Conservation (phyloP, 306 rosid species). For the Senna tora region DNA sequence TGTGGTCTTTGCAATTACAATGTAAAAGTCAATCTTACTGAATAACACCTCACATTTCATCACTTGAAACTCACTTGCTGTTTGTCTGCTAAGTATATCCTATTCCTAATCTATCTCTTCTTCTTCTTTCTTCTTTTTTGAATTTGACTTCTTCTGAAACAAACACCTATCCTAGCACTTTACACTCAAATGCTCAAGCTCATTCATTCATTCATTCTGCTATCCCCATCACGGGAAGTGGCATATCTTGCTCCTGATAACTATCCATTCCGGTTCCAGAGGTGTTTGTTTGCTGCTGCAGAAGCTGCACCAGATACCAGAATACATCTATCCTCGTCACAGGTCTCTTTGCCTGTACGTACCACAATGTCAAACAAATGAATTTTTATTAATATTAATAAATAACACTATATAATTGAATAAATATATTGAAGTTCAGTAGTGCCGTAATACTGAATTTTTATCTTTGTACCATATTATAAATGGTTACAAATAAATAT, state of each 20-base stretch:
- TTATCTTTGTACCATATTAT: too few relatives aligned
- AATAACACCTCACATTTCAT: too few relatives aligned
- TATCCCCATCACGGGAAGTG: slow-evolving; percentile 37
- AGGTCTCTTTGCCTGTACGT: slow-evolving; percentile 60
- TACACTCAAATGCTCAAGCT: slow-evolving; percentile 36
- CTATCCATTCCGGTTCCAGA: slow-evolving; percentile 38
- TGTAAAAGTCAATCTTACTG: too few relatives aligned
- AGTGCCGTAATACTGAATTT: too few relatives aligned
- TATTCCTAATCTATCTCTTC: slow-evolving; percentile 37
- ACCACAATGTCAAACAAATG: slow-evolving; percentile 29
- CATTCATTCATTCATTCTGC: too few relatives aligned
- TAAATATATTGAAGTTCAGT: too few relatives aligned
- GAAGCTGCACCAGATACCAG: slow-evolving; percentile 72
- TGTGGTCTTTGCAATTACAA: not conserved
- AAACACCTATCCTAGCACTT: slow-evolving; percentile 39
- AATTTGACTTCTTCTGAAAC: not conserved
- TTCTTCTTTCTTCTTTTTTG: not conserved
- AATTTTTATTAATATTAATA: too few relatives aligned
- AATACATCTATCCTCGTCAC: slow-evolving; percentile 75
- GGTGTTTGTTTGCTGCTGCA: slow-evolving; percentile 48
- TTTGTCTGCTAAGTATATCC: too few relatives aligned
- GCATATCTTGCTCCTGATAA: slow-evolving; percentile 43
- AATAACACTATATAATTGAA: too few relatives aligned
- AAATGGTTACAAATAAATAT: not conserved
- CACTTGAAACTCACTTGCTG: too few relatives aligned